phyloP scores from a whole-genome alignment of 2,329 filamentous ascomycete species.

The Pyricularia grisea region DNA sequence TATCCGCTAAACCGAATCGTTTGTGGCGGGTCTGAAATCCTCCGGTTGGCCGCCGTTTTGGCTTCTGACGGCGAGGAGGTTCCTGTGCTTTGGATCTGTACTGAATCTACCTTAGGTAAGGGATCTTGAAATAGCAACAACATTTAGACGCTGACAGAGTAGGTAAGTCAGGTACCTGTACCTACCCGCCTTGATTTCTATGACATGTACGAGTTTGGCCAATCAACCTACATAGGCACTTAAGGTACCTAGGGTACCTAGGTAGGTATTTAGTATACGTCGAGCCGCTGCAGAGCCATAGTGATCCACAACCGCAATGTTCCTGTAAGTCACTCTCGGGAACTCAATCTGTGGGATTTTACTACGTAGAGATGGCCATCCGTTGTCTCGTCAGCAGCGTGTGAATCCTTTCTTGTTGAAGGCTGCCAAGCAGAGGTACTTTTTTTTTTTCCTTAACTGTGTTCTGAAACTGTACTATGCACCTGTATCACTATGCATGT shows the following conservation, averaged over 20 bases:
- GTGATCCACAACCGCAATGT: background rate
- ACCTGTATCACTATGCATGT: background rate
- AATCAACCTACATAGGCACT: too few relatives aligned
- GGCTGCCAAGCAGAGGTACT: background rate
- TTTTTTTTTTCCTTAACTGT: background rate
- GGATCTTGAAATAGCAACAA: background rate
- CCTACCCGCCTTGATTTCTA: background rate
- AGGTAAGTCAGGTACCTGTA: background rate
- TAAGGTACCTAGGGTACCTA: too few relatives aligned
- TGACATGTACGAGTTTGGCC: background rate
- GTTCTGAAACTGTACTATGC: background rate
- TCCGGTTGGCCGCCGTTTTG: background rate
- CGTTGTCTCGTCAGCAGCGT: background rate
- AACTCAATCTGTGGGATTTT: background rate
- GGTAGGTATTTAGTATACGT: background rate
- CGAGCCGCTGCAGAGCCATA: background rate
- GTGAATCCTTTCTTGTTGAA: background rate
- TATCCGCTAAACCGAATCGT: background rate
- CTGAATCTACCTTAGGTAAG: background rate
- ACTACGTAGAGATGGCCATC: background rate
- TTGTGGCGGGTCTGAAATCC: background rate
- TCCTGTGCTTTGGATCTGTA: background rate
- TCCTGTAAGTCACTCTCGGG: background rate
- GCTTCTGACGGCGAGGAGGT: background rate
- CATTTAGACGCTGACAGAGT: background rate